Conservation (phyloP, 2,329 filamentous ascomycete species). For the Metarhizium sp. region DNA sequence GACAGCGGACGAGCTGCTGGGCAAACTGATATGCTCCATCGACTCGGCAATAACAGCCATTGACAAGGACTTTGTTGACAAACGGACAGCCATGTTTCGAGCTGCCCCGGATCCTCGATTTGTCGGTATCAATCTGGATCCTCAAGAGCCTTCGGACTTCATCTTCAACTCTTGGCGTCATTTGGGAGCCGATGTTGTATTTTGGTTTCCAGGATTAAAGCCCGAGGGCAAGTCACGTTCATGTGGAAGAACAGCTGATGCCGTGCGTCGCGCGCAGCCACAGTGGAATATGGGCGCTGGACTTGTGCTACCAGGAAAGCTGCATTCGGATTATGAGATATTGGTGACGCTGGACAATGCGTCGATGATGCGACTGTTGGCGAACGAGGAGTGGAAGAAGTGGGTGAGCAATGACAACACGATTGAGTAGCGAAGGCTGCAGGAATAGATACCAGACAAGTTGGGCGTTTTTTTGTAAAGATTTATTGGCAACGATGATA, state of each 20-base stretch:
- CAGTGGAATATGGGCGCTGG: constrained; percentile 20
- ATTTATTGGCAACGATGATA: not conserved
- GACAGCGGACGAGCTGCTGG: constrained; percentile 12
- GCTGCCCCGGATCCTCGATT: constrained; percentile 28
- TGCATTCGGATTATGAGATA: constrained; percentile 17
- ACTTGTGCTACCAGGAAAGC: constrained; percentile 21
- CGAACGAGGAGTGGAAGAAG: constrained; percentile 15
- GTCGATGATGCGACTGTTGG: constrained; percentile 19
- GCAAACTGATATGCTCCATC: constrained; percentile 19
- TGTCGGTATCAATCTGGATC: constrained; percentile 30
- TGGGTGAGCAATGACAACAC: constrained; percentile 16
- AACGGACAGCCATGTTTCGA: constrained; percentile 27
- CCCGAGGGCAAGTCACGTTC: not conserved
- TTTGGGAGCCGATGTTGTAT: constrained; percentile 32
- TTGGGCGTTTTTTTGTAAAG: not conserved
- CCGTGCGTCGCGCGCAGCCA: constrained; percentile 20
- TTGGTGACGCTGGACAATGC: constrained; percentile 20
- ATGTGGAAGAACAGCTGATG: constrained; percentile 13
- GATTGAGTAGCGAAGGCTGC: not conserved
- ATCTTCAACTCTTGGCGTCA: constrained; percentile 36
- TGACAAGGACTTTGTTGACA: constrained; percentile 30
- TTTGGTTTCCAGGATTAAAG: constrained; percentile 18
- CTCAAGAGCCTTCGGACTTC: constrained; percentile 27
- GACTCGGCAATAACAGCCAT: constrained; percentile 18
- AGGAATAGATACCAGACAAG: not conserved